phyloP scores from a whole-genome alignment of 2,329 filamentous ascomycete genomes.

The Penicillium sp. region DNA sequence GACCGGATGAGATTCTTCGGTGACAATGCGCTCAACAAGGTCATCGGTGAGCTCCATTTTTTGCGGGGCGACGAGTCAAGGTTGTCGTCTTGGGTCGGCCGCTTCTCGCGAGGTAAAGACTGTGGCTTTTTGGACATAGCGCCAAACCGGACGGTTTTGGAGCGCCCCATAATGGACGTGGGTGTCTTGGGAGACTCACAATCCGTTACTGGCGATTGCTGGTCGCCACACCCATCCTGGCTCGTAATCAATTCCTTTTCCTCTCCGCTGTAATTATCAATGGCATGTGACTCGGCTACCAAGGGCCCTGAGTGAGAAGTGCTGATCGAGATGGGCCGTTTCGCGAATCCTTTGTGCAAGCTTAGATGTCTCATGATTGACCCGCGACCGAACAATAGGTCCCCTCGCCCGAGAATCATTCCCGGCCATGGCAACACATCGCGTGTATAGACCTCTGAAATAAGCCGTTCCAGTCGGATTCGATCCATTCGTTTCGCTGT shows the following conservation, averaged over 20 bases:
- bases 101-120: constrained; percentile 15
- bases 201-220: constrained; percentile 8
- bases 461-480: constrained; percentile 69
- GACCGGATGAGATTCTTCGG: constrained; percentile 15
- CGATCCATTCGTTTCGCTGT: constrained; percentile 74
- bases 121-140: constrained; percentile 6
- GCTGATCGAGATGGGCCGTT: constrained; percentile 63
- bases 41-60: constrained; percentile 21
- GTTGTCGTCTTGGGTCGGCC: constrained; percentile 12
- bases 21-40: constrained; percentile 18
- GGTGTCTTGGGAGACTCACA: constrained; percentile 13
- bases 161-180: constrained; percentile 14
- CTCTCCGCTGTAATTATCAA: constrained; percentile 12
- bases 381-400: constrained; percentile 68
- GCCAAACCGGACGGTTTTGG: constrained; percentile 15
- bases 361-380: constrained; percentile 87
- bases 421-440: constrained; percentile 80
- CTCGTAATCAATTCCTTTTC: constrained; percentile 12
- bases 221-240: constrained; percentile 13
- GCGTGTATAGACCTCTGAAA: constrained; percentile 81
- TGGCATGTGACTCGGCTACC: constrained; percentile 8
- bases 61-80: constrained; percentile 16
- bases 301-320: constrained; percentile 17
- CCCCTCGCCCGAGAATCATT: constrained; percentile 66
- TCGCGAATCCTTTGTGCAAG: constrained; percentile 73